These are phyloP conservation scores for Malassezia pachydermatis DNA, from an alignment of 1,284 basidiomycete species.

Conservation along the genomic window DNA sequence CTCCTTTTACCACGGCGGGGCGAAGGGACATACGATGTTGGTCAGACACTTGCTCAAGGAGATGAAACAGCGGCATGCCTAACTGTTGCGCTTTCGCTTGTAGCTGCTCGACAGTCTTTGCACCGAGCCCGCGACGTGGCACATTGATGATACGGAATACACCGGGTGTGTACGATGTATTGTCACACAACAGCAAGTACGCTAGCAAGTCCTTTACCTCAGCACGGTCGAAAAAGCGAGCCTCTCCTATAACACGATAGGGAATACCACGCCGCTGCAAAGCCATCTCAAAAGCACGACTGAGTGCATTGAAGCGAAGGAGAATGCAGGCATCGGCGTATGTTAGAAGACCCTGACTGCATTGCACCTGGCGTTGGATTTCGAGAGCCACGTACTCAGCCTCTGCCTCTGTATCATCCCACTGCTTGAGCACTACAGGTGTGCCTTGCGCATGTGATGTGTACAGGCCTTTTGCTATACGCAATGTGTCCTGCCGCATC, in stretches of 20 bases:
- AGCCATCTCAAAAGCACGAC: slow-evolving; percentile 65
- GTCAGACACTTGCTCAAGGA: slow-evolving; percentile 46
- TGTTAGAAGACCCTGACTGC: slow-evolving; percentile 59
- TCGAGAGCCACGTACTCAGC: slow-evolving; percentile 58
- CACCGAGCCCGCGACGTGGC: slow-evolving; percentile 67
- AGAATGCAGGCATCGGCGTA: slow-evolving; percentile 53
- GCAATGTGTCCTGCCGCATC: slow-evolving; percentile 65
- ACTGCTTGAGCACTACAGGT: slow-evolving; percentile 48
- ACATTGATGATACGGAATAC: slow-evolving; percentile 68
- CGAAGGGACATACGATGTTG: slow-evolving; percentile 3
- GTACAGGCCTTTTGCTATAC: slow-evolving; percentile 66
- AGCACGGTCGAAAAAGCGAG: slow-evolving; percentile 72
- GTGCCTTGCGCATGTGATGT: slow-evolving; percentile 61
- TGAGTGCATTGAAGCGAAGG: slow-evolving; percentile 67
- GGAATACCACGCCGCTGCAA: slow-evolving; percentile 70
- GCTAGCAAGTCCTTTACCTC: slow-evolving; percentile 75
- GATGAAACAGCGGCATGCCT: slow-evolving; percentile 56
- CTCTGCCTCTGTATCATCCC: slow-evolving; percentile 26
- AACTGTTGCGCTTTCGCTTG: slow-evolving; percentile 54
- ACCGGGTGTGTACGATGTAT: slow-evolving; percentile 61
- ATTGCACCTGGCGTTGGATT: slow-evolving; percentile 57
- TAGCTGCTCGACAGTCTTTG: slow-evolving; percentile 64
- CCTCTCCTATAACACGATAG: slow-evolving; percentile 64
- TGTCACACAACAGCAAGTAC: slow-evolving; percentile 63
- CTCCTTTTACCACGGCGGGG: slow-evolving; percentile 48